phyloP scores from a whole-genome alignment of 2,329 filamentous ascomycete genomes.

The Sphaerulina musiva region DNA sequence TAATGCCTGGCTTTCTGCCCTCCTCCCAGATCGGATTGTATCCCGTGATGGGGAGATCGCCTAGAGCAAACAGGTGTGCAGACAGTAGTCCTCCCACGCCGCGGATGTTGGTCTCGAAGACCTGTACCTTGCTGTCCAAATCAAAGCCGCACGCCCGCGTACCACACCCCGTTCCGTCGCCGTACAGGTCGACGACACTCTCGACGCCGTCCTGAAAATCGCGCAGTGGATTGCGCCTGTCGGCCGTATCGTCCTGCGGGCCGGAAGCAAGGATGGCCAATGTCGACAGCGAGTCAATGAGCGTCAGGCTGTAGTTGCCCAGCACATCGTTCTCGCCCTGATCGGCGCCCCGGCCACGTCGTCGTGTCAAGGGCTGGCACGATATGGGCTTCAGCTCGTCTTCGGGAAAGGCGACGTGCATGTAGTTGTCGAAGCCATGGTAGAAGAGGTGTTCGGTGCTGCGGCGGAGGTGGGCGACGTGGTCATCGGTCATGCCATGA shows the following conservation, averaged over 20 bases:
- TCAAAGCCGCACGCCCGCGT: slow-evolving; percentile 76
- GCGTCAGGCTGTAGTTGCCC: slow-evolving; percentile 91
- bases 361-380: slow-evolving; percentile 76
- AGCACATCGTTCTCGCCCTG: slow-evolving; percentile 90
- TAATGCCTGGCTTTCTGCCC: slow-evolving; percentile 37
- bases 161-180: slow-evolving; percentile 70
- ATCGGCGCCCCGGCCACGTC: slow-evolving; percentile 69
- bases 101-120: slow-evolving; percentile 95
- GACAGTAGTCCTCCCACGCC: slow-evolving; percentile 86
- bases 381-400: slow-evolving; percentile 87
- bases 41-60: slow-evolving; percentile 77
- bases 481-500: slow-evolving; percentile 43
- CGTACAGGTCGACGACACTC: slow-evolving; percentile 73
- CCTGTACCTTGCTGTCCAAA: slow-evolving; percentile 94
- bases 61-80: slow-evolving; percentile 86
- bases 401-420: slow-evolving; percentile 87
- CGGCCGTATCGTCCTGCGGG: slow-evolving; percentile 41
- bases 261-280: slow-evolving; percentile 84
- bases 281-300: slow-evolving; percentile 92
- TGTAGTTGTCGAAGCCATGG: slow-evolving; percentile 94
- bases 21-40: slow-evolving; percentile 53
- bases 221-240: slow-evolving; percentile 40
- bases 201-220: slow-evolving; percentile 74
- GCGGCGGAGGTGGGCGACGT: slow-evolving; percentile 37
- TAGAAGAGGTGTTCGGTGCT: slow-evolving; percentile 72